phyloP scores from a whole-genome alignment of 305 asterid genomes.

The Solanum aculeatissimum region DNA sequence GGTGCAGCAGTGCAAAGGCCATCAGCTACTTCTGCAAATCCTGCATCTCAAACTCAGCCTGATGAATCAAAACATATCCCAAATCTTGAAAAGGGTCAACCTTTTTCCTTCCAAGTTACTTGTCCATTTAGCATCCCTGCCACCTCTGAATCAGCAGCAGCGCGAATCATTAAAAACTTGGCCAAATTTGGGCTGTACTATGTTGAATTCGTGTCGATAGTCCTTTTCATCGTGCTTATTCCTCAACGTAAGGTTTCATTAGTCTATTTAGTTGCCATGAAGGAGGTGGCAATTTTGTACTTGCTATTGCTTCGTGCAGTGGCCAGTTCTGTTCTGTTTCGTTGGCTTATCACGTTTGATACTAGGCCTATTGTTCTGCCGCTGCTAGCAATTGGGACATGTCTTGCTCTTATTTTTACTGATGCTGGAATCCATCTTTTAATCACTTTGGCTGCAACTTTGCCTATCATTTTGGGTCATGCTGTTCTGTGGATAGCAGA shows the following conservation, averaged over 20 bases:
- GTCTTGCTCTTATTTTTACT: conserved; percentile 28
- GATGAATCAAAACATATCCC: conserved; percentile 1
- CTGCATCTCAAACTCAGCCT: background rate
- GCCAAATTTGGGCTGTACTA: conserved; percentile 27
- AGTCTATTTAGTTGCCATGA: conserved; percentile 33
- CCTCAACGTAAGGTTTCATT: conserved; percentile 47
- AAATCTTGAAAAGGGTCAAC: background rate
- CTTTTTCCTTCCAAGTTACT: conserved; percentile 13
- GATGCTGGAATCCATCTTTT: conserved; percentile 39
- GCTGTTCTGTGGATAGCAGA: conserved; percentile 33
- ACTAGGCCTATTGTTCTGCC: conserved; percentile 18
- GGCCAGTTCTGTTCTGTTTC: conserved; percentile 29
- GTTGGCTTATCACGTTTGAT: conserved; percentile 13
- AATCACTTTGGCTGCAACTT: conserved; percentile 31
- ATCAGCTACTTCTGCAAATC: conserved; percentile 10
- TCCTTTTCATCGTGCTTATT: conserved; percentile 46
- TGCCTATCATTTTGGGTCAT: conserved; percentile 35
- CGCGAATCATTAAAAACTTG: conserved; percentile 34
- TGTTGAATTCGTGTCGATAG: conserved; percentile 36
- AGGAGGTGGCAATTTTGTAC: conserved; percentile 39
- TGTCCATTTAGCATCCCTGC: conserved; percentile 49
- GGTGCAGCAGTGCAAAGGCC: conserved; percentile 28
- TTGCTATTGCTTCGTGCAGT: conserved; percentile 26
- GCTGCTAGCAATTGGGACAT: conserved; percentile 14
- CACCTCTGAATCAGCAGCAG: conserved; percentile 39